Conservation (phyloP, 371 early-diverging fungal genomes). For the Apophysomyces sp. region DNA sequence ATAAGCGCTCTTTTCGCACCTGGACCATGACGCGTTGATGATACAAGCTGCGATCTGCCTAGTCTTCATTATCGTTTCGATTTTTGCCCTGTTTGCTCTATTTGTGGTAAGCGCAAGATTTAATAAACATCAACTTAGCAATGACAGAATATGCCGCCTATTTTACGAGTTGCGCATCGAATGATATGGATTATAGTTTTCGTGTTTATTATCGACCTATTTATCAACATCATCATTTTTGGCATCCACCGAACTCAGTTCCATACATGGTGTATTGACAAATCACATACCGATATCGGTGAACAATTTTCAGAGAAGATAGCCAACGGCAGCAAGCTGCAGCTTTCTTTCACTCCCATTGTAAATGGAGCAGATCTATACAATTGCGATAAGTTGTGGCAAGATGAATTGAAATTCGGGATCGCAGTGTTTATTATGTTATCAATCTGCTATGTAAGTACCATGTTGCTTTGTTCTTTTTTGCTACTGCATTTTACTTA, state of each 20-base stretch:
- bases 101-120: constrained; percentile 16
- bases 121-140: not conserved
- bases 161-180: constrained; percentile 15
- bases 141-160: constrained; percentile 8
- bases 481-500: not conserved
- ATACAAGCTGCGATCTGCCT: constrained; percentile 33
- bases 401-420: constrained; percentile 39
- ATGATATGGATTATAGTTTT: constrained; percentile 17
- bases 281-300: not conserved
- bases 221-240: constrained; percentile 6
- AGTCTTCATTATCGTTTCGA: constrained; percentile 23
- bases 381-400: constrained; percentile 41
- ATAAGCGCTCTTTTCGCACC: constrained; percentile 37
- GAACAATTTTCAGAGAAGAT: not conserved
- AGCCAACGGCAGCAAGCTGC: constrained; percentile 7
- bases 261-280: constrained; percentile 3
- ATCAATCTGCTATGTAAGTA: constrained; percentile 30
- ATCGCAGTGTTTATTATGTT: constrained; percentile 30
- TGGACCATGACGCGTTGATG: constrained; percentile 25
- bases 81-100: constrained; percentile 29
- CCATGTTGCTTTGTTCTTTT: not conserved
- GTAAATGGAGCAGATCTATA: constrained; percentile 24
- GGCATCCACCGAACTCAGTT: not conserved
- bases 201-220: constrained; percentile 12
- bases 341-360: constrained; percentile 9